Base-by-base conservation (phyloP, 139 green algal genomes). In the Nannochloris sp. region DNA sequence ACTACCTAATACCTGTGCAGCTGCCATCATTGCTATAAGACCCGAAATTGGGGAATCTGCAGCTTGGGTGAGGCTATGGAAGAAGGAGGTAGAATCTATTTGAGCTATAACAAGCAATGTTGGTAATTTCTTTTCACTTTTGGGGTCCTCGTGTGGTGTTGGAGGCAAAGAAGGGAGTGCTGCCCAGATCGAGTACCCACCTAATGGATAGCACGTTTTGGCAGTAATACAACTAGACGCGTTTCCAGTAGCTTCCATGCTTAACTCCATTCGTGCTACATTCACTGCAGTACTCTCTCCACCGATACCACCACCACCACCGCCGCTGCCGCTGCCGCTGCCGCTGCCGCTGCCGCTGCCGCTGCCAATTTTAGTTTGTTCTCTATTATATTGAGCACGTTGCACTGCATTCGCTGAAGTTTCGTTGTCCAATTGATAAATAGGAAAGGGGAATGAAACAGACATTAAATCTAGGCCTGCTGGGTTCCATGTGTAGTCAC, bases 151-250 rank as follows among this genome's bases (percentile, higher is more conserved):
- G 15, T 34, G 32, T 54, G 19, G 3, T 19, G 12, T 35, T 29
- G 27, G 39, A 4, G 63, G 66, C 65, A 90, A 37, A 7, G 77
- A 70, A 5, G 82, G 83, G 65, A 90, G 34, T 23, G 84, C 71
- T 2, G 79, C 76, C 75, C 78, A 85, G 27, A 93, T 79, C 47
- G 64, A 83, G 80, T 89, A 87, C 12, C 79, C 81, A 8, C 87
- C 87, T 24, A 95, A 44, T 5, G 85, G 85, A n/a, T 77, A 62
- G 61, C 85, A 92, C 12, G 60, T 79, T 15, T 55, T 24, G 0
- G 61, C 57, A 0, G 37, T 14, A 6, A 92, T 70, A 72, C 85
- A 92, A 23, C 51, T 32, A 4, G 5, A 57, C 34, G 77, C 79
- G 74, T 87, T 79, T 25, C 30, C 59, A 2, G 34, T n/a, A 4